phyloP scores from a whole-genome alignment of 1,139 yeast species.

The Kluyveromyces sp. region DNA sequence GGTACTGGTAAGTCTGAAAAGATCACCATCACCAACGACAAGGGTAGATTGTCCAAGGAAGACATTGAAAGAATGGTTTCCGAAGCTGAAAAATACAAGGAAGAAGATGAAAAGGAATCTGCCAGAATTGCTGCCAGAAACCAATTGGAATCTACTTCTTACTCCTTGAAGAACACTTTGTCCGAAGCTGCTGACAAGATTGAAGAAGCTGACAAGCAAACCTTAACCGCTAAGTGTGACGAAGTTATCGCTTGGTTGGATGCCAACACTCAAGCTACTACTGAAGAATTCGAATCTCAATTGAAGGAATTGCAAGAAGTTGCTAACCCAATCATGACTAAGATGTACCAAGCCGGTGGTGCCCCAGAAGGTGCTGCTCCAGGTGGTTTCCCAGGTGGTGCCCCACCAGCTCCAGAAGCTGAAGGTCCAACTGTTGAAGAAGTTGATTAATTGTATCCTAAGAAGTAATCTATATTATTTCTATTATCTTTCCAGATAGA shows the following conservation, averaged over 20 bases:
- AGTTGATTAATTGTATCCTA: constrained; percentile 53
- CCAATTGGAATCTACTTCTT: constrained; percentile 86
- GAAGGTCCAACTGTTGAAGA: constrained; percentile 93
- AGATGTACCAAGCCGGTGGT: constrained; percentile 76
- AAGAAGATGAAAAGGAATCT: constrained; percentile 77
- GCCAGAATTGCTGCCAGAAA: constrained; percentile 75
- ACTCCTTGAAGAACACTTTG: constrained; percentile 78
- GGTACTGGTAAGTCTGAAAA: constrained; percentile 76
- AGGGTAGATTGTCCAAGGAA: constrained; percentile 92
- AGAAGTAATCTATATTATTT: no score
- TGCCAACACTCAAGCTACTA: constrained; percentile 76
- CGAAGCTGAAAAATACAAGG: constrained; percentile 82
- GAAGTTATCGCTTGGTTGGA: constrained; percentile 87
- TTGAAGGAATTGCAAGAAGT: constrained; percentile 90
- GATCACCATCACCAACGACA: constrained; percentile 85
- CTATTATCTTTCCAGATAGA: no score
- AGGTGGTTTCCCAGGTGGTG: constrained; percentile 65
- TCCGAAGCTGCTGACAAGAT: constrained; percentile 79
- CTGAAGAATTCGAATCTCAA: constrained; percentile 80
- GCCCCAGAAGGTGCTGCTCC: constrained; percentile 61
- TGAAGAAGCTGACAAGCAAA: constrained; percentile 69
- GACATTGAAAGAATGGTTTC: constrained; percentile 92
- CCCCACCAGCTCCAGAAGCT: constrained; percentile 59
- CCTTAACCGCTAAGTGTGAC: constrained; percentile 75
- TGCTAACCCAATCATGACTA: constrained; percentile 91